Evolutionary conservation across 177 flowering plant genomes (phyloP).

Genomic region (Vitis hybrid): DNA sequence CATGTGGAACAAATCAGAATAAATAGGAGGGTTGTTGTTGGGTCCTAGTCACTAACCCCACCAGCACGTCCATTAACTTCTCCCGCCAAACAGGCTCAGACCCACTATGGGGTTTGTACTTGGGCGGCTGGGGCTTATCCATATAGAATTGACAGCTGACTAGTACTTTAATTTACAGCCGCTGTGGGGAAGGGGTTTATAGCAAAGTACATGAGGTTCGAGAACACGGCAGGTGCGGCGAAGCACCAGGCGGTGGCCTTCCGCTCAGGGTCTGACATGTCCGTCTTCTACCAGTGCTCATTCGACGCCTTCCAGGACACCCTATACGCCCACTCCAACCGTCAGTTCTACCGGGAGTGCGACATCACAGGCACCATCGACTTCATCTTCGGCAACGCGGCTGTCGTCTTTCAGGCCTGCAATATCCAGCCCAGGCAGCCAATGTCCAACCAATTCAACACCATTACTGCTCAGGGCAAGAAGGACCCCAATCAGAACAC

Average conservation of each 20-base stretch:
- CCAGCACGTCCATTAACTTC: no score
- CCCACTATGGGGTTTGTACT: no score
- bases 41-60: no score
- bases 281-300: slow-evolving; percentile 49
- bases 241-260: slow-evolving; percentile 67
- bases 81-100: no score
- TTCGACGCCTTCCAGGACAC: slow-evolving; percentile 69
- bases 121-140: neutral
- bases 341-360: slow-evolving; percentile 69
- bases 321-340: slow-evolving; percentile 53
- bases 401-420: slow-evolving; percentile 62
- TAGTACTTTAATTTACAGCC: slow-evolving; percentile 26
- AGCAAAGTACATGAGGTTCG: slow-evolving; percentile 55
- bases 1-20: no score
- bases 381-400: slow-evolving; percentile 72
- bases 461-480: slow-evolving; percentile 70
- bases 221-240: slow-evolving; percentile 60
- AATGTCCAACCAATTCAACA: slow-evolving; percentile 36
- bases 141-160: neutral
- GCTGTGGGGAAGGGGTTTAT: slow-evolving; percentile 56
- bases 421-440: slow-evolving; percentile 47
- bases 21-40: no score
- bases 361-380: slow-evolving; percentile 67
- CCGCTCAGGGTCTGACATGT: slow-evolving; percentile 44
- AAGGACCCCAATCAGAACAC: slow-evolving; percentile 54